A percentile compares a stretch with the other conserved stretches of the same genome.
Conservation (phyloP, 2,329 filamentous ascomycete genomes). For the Coniochaeta prunicola region DNA sequence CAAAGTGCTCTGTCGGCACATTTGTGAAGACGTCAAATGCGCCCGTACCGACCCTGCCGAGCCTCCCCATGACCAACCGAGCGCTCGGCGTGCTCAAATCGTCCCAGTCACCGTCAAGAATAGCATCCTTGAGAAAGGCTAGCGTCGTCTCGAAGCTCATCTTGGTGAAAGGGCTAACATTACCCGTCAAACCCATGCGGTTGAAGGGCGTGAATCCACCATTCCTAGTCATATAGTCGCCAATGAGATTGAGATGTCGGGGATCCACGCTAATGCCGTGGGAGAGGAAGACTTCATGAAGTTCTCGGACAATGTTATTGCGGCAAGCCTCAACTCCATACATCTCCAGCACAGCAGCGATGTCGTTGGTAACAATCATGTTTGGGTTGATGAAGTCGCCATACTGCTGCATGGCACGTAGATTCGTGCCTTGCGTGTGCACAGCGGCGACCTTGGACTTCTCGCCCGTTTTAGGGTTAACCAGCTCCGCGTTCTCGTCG, state of each 20-base stretch:
- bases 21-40: conserved; percentile 78
- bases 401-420: conserved; percentile 85
- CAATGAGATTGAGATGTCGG: conserved; percentile 90
- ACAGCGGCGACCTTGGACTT: conserved; percentile 49
- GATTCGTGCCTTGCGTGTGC: conserved; percentile 78
- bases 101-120: conserved; percentile 85
- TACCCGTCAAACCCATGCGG: conserved; percentile 77
- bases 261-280: conserved; percentile 92
- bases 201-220: conserved; percentile 90
- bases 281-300: conserved; percentile 76
- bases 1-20: conserved; percentile 42
- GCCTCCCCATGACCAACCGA: conserved; percentile 77
- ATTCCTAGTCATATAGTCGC: conserved; percentile 93
- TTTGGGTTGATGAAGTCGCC: conserved; percentile 80
- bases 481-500: conserved; percentile 50
- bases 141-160: conserved; percentile 99
- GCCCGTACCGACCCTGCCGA: conserved; percentile 81
- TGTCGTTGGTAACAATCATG: conserved; percentile 85
- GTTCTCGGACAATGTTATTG: conserved; percentile 77
- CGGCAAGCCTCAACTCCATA: conserved; percentile 95
- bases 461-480: conserved; percentile 39
- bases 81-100: conserved; percentile 79
- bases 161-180: conserved; percentile 89
- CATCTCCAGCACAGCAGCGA: conserved; percentile 71
- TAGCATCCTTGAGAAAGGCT: conserved; percentile 85